A percentile compares a stretch with the other conserved stretches of the same genome.
Conservation (phyloP, 257 asterid species). For the Capsicum baccatum region DNA sequence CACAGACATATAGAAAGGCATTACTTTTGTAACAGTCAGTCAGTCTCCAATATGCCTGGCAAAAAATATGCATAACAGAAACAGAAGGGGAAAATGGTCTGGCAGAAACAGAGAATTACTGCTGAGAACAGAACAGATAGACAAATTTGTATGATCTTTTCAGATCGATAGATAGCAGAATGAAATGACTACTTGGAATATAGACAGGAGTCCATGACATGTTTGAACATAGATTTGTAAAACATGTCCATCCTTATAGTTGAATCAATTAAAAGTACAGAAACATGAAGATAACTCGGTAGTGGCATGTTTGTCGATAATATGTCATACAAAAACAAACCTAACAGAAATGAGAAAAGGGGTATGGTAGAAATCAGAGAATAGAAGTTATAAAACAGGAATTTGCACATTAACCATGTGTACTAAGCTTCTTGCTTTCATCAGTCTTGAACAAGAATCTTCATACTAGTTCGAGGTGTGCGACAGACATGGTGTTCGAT, state of each 20-base stretch:
- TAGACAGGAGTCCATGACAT: neutral
- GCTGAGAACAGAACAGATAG: neutral
- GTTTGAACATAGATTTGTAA: neutral
- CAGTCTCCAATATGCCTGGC: neutral
- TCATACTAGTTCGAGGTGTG: neutral
- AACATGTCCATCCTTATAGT: neutral
- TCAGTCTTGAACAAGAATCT: neutral
- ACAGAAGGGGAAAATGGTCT: neutral
- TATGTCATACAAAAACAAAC: neutral
- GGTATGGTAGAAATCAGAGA: neutral
- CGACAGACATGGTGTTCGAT: neutral
- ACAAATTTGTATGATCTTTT: neutral
- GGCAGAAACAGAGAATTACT: neutral
- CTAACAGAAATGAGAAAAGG: neutral
- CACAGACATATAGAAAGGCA: constrained; percentile 1
- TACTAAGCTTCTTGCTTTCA: neutral
- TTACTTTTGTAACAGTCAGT: neutral
- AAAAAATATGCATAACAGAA: neutral
- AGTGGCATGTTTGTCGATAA: neutral
- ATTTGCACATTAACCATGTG: neutral
- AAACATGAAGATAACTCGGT: neutral
- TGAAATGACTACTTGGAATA: neutral
- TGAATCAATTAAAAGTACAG: neutral
- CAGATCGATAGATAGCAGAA: neutral
- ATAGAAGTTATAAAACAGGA: neutral